A percentile compares a stretch with the other conserved stretches of the same genome.
phyloP scores from a whole-genome alignment of 306 rosid species.

The Mucuna pruriens region DNA sequence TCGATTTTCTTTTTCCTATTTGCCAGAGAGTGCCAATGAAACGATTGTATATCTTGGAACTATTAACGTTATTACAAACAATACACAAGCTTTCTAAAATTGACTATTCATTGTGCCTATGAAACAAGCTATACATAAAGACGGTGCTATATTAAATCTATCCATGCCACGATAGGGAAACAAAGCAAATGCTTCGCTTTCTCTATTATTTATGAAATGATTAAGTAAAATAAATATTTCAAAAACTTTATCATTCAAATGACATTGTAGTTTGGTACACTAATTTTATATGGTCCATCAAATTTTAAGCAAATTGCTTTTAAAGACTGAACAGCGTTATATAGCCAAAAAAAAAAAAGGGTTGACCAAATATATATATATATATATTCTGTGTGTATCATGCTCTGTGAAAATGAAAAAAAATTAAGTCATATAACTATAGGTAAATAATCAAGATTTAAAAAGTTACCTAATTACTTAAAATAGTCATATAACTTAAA shows the following conservation, averaged over 20 bases:
- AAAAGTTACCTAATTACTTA: too few relatives aligned
- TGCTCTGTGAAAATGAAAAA: too few relatives aligned
- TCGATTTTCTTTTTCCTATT: conserved; percentile 7
- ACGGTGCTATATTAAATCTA: not conserved
- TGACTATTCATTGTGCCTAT: conserved; percentile 9
- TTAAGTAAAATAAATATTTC: not conserved
- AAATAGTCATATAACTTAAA: too few relatives aligned
- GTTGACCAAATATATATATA: not conserved
- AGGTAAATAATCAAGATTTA: too few relatives aligned
- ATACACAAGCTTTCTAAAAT: not conserved
- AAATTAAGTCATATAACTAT: too few relatives aligned
- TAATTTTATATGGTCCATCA: not conserved
- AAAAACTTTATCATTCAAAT: not conserved
- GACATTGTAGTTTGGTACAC: not conserved
- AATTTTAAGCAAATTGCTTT: not conserved
- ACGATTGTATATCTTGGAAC: not conserved
- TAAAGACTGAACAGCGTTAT: not conserved
- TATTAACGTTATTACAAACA: conserved; percentile 17
- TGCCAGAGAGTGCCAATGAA: not conserved
- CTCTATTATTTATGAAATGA: conserved; percentile 4
- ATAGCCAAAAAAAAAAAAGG: not conserved
- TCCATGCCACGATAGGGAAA: conserved; percentile 17
- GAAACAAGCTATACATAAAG: not conserved
- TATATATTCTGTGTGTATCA: too few relatives aligned
- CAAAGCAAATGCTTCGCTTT: conserved; percentile 20